A percentile compares a stretch with the other conserved stretches of the same genome.
phyloP scores from a whole-genome alignment of 192 early-diverging fungal genomes.

The Coemansia sp. region DNA sequence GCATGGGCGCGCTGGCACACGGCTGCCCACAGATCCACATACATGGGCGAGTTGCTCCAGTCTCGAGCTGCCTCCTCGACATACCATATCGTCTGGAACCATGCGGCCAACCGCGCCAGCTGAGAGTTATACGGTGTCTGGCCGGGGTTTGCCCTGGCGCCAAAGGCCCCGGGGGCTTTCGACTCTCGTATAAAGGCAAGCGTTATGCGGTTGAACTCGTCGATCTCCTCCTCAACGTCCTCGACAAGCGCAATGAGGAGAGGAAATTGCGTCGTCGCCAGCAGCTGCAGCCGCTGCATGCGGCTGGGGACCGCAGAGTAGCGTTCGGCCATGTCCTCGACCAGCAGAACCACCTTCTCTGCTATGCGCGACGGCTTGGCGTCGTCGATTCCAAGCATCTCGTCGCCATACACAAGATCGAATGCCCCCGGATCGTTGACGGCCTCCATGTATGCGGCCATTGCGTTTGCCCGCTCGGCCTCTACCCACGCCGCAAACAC shows the following conservation, averaged over 20 bases:
- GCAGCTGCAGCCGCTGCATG: constrained; percentile 60
- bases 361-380: constrained; percentile 66
- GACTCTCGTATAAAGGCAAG: constrained; percentile 52
- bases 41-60: constrained; percentile 47
- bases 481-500: constrained; percentile 73
- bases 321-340: constrained; percentile 67
- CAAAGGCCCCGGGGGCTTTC: background rate
- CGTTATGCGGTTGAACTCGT: constrained; percentile 54
- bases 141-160: background rate
- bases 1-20: constrained; percentile 30
- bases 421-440: constrained; percentile 64
- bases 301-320: constrained; percentile 63
- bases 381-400: constrained; percentile 56
- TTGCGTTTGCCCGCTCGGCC: constrained; percentile 64
- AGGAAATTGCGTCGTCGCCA: constrained; percentile 67
- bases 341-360: constrained; percentile 59
- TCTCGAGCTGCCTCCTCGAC: constrained; percentile 49
- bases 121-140: constrained; percentile 28
- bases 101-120: constrained; percentile 36
- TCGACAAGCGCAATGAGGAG: constrained; percentile 61
- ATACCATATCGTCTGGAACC: constrained; percentile 53
- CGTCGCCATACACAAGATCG: constrained; percentile 60
- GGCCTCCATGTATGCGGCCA: constrained; percentile 65
- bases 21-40: constrained; percentile 49
- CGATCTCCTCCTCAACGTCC: constrained; percentile 48